Percentiles rank a stretch among this genome's conserved stretches.
Evolutionary conservation across 495 filamentous ascomycete species (phyloP).

Genomic region (Aspergillus steynii): DNA sequence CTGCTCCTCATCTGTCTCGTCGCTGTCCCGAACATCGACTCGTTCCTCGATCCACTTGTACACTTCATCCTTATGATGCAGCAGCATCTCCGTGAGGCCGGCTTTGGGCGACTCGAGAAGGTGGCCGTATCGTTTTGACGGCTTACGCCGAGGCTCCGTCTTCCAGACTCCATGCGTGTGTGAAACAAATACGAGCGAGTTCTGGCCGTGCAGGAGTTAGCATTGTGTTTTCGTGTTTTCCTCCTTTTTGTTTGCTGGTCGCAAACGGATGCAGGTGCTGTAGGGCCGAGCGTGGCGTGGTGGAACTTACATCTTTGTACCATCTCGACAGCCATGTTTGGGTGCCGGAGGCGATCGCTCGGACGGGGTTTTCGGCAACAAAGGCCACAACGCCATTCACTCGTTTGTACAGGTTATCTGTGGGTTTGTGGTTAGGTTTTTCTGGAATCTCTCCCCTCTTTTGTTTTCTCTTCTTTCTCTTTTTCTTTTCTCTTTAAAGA

Average conservation of each 20-base stretch:
- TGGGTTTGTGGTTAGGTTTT: neutral
- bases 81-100: conserved; percentile 65
- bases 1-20: conserved; percentile 33
- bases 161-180: conserved; percentile 71
- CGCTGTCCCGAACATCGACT: conserved; percentile 29
- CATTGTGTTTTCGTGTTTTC: neutral
- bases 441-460: no score
- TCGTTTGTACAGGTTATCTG: conserved; percentile 47
- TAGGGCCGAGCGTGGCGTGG: no score
- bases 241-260: neutral
- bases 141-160: conserved; percentile 53
- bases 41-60: conserved; percentile 54
- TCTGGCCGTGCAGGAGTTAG: conserved; percentile 27
- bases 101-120: conserved; percentile 54
- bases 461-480: neutral
- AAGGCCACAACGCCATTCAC: conserved; percentile 62
- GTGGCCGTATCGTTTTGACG: conserved; percentile 67
- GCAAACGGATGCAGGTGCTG: neutral
- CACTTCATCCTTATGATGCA: conserved; percentile 56
- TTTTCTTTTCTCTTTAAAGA: neutral
- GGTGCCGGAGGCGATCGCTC: conserved; percentile 64
- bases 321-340: conserved; percentile 65
- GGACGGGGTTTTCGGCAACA: conserved; percentile 47
- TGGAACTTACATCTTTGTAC: conserved; percentile 59
- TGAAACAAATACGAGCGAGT: conserved; percentile 73